phyloP scores from a whole-genome alignment of 306 rosid genomes.

The Quercus engelmannii region DNA sequence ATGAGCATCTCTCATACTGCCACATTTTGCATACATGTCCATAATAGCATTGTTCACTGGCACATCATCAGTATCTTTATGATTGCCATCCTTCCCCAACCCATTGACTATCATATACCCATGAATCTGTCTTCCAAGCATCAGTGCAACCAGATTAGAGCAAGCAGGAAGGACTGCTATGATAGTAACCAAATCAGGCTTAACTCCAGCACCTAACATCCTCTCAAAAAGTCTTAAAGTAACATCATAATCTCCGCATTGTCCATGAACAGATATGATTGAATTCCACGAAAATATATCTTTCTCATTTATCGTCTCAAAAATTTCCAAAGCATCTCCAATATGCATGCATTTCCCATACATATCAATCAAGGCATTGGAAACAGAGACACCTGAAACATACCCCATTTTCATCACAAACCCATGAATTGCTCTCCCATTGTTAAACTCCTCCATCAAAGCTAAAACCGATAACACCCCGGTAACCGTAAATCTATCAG shows the following conservation, averaged over 20 bases:
- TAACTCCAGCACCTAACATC: constrained; percentile 53
- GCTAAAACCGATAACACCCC: constrained; percentile 70
- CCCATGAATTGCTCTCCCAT: constrained; percentile 67
- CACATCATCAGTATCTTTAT: constrained; percentile 26
- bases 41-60: constrained; percentile 61
- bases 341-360: constrained; percentile 77
- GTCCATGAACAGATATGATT: constrained; percentile 61
- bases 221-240: constrained; percentile 57
- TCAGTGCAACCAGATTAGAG: constrained; percentile 71
- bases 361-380: constrained; percentile 76
- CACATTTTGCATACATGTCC: constrained; percentile 92
- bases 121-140: constrained; percentile 76
- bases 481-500: constrained; percentile 54
- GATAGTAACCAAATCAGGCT: constrained; percentile 72
- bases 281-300: constrained; percentile 90
- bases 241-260: constrained; percentile 48
- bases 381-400: constrained; percentile 53
- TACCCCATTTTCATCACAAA: constrained; percentile 61
- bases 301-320: constrained; percentile 66
- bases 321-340: constrained; percentile 50
- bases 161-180: constrained; percentile 69
- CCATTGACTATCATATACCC: constrained; percentile 61
- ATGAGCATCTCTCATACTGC: constrained; percentile 67
- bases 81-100: constrained; percentile 30
- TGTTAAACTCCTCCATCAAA: constrained; percentile 40